Evolutionary conservation across 352 stramenopile species (phyloP).

Genomic region (Plasmopara muralis): DNA sequence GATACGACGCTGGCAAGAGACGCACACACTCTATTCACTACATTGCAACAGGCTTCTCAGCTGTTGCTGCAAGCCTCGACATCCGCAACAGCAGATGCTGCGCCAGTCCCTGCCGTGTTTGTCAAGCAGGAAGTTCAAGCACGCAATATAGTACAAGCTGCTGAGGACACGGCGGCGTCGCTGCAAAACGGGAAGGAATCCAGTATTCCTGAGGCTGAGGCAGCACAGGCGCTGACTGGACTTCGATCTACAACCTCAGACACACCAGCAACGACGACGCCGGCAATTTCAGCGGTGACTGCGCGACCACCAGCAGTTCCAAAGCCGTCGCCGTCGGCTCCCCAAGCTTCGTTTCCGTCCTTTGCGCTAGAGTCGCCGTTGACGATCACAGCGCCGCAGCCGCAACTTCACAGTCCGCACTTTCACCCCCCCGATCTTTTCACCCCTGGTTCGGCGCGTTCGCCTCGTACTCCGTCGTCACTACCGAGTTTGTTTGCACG

Average conservation of each 20-base stretch:
- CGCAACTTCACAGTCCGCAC: constrained; percentile 24
- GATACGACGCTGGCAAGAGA: constrained; percentile 20
- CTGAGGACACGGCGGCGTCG: not conserved
- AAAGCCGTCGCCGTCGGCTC: constrained; percentile 19
- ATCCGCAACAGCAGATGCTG: constrained; percentile 2
- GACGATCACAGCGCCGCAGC: constrained; percentile 39
- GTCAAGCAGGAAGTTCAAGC: constrained; percentile 18
- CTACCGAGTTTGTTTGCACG: constrained; percentile 47
- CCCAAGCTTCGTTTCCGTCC: constrained; percentile 24
- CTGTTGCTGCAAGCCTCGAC: constrained; percentile 19
- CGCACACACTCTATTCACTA: constrained; percentile 23
- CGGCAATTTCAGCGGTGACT: constrained; percentile 7
- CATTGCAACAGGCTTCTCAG: constrained; percentile 40
- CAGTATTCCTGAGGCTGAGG: constrained; percentile 50
- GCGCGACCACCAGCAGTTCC: constrained; percentile 20
- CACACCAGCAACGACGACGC: constrained; percentile 6
- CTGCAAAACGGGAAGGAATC: constrained; percentile 26
- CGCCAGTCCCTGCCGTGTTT: constrained; percentile 7
- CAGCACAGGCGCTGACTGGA: constrained; percentile 66
- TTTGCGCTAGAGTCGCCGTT: constrained; percentile 31
- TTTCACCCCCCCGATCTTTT: constrained; percentile 38
- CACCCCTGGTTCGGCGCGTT: constrained; percentile 13
- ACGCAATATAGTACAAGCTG: not conserved
- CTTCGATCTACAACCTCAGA: constrained; percentile 30
- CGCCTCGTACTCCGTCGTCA: constrained; percentile 28